A percentile compares a stretch with the other conserved stretches of the same genome.
phyloP scores from a whole-genome alignment of 1,284 basidiomycete genomes.

The Rhodotorula sp. region DNA sequence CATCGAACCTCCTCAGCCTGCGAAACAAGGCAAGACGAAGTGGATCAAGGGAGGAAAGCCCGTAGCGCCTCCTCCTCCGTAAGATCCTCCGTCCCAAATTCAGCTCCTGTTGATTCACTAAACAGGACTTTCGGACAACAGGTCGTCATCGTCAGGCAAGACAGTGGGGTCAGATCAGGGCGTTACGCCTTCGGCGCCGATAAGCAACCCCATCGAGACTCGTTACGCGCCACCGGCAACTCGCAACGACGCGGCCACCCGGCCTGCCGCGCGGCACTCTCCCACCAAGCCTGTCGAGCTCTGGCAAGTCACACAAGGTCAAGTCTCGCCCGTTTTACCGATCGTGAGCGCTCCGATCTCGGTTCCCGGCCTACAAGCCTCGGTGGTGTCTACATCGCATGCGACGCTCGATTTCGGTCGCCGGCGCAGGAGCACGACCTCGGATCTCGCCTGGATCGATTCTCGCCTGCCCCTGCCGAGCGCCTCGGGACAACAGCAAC shows the following conservation, averaged over 20 bases:
- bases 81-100: background rate
- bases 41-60: slow-evolving; percentile 20
- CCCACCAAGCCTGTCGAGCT: too few relatives aligned
- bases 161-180: background rate
- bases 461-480: too few relatives aligned
- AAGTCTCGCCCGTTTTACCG: background rate
- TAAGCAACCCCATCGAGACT: too few relatives aligned
- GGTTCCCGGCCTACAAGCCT: background rate
- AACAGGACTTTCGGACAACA: background rate
- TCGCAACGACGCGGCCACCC: background rate
- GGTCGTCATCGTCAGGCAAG: too few relatives aligned
- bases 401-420: background rate
- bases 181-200: background rate
- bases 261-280: background rate
- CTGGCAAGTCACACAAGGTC: background rate
- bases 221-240: background rate
- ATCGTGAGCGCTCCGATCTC: background rate
- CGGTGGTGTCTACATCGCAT: background rate
- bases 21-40: slow-evolving; percentile 1
- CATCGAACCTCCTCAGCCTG: too few relatives aligned
- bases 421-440: background rate
- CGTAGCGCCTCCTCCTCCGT: slow-evolving; percentile 7
- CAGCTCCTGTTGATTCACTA: background rate
- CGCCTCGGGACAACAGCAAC: too few relatives aligned
- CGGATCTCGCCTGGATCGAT: background rate